Evolutionary conservation across 139 green algal species (phyloP).

Genomic region (Zygnema cylindricum): DNA sequence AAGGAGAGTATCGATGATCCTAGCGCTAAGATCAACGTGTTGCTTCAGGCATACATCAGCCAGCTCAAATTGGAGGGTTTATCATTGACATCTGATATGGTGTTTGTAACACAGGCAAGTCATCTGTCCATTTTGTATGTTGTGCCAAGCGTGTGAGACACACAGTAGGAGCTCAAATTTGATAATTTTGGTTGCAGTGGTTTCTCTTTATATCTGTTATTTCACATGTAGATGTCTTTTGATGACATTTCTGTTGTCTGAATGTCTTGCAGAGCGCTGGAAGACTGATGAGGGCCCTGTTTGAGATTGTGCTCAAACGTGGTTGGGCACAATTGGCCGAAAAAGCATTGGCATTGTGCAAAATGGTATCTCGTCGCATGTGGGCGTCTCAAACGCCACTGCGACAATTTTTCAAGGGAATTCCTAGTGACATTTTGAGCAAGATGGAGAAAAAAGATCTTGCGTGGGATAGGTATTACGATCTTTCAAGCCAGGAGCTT

Average conservation of each 20-base stretch:
- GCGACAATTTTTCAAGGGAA: slow-evolving; percentile 65
- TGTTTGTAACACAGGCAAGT: slow-evolving; percentile 89
- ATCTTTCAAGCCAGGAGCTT: slow-evolving; percentile 87
- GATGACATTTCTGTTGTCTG: too few species aligned
- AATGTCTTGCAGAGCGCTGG: slow-evolving; percentile 72
- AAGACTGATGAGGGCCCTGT: slow-evolving; percentile 94
- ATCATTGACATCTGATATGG: slow-evolving; percentile 91
- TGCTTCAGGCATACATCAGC: slow-evolving; percentile 88
- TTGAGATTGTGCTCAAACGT: slow-evolving; percentile 93
- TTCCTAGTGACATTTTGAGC: slow-evolving; percentile 66
- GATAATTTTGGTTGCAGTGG: too few species aligned
- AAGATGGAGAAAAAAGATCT: slow-evolving; percentile 93
- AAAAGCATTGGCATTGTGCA: slow-evolving; percentile 87
- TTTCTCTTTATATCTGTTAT: too few species aligned
- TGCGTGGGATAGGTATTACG: slow-evolving; percentile 96
- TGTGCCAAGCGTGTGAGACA: background rate
- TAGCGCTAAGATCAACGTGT: slow-evolving; percentile 81
- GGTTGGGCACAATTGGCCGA: slow-evolving; percentile 90
- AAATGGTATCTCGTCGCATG: slow-evolving; percentile 91
- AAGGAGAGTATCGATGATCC: slow-evolving; percentile 98
- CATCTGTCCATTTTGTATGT: background rate
- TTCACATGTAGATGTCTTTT: too few species aligned
- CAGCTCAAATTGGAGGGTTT: slow-evolving; percentile 95
- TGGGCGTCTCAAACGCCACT: slow-evolving; percentile 91
- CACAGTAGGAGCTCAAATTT: too few species aligned